phyloP scores from a whole-genome alignment of 176 grass and related monocot genomes.

The Aegilops bicornis region DNA sequence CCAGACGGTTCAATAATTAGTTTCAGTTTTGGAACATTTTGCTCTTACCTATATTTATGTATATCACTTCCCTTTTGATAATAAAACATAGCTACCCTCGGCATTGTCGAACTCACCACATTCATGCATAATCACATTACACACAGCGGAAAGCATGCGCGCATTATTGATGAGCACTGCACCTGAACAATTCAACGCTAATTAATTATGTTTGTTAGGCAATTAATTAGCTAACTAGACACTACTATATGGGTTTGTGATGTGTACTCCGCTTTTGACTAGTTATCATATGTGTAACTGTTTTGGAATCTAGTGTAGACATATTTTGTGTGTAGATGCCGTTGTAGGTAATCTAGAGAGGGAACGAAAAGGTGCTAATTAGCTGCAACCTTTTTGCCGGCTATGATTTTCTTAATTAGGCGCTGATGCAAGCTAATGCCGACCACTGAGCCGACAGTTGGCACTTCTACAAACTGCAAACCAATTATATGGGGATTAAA shows the following conservation, averaged over 20 bases:
- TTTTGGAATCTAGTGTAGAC: slow-evolving; percentile 38
- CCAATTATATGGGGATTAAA: slow-evolving; percentile 22
- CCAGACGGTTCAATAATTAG: background rate
- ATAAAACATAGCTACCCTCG: background rate
- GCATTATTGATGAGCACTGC: slow-evolving; percentile 42
- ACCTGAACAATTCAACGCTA: slow-evolving; percentile 27
- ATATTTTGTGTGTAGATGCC: background rate
- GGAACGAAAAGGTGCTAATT: slow-evolving; percentile 13
- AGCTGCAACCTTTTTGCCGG: slow-evolving; percentile 3
- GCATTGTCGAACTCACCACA: background rate
- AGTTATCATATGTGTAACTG: background rate
- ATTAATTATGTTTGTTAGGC: slow-evolving; percentile 20
- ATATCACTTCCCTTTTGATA: background rate
- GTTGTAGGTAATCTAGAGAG: background rate
- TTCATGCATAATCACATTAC: slow-evolving; percentile 1
- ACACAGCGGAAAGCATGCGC: background rate
- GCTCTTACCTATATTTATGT: background rate
- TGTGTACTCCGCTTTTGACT: slow-evolving; percentile 25
- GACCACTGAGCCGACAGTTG: slow-evolving; percentile 10
- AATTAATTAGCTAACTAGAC: slow-evolving; percentile 22
- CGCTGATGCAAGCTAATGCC: slow-evolving; percentile 26
- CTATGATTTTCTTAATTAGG: slow-evolving; percentile 19
- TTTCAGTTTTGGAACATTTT: background rate
- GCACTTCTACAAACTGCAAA: slow-evolving; percentile 5
- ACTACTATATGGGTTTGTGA: slow-evolving; percentile 2